These are phyloP conservation scores for Grigorovia yakushimaensis DNA, from an alignment of 805 yeast species.

Conservation along the genomic window DNA sequence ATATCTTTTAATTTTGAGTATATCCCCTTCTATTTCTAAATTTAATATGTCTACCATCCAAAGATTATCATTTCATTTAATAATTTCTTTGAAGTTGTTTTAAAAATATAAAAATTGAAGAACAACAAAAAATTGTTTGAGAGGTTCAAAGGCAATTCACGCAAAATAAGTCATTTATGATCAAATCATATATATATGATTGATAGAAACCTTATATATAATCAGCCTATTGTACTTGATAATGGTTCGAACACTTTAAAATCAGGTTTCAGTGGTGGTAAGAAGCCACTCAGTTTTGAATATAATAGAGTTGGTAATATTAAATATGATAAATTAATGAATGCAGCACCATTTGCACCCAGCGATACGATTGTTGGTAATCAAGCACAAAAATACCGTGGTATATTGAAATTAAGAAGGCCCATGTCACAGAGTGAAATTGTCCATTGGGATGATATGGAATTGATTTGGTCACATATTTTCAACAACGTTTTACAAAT, in stretches of 20 bases:
- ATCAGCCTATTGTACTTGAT: constrained; percentile 71
- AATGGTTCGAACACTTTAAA: constrained; percentile 79
- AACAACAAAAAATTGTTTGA: no score
- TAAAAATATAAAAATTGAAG: no score
- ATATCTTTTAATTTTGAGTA: no score
- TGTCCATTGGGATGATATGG: constrained; percentile 80
- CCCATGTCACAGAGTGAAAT: constrained; percentile 79
- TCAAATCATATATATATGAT: neutral
- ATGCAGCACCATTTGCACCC: constrained; percentile 35
- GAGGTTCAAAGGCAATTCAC: no score
- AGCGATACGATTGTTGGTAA: constrained; percentile 68
- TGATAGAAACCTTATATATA: constrained; percentile 29
- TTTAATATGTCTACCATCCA: no score
- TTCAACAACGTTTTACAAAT: constrained; percentile 45
- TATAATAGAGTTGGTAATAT: constrained; percentile 71
- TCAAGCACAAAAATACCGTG: constrained; percentile 65
- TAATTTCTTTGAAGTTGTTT: no score
- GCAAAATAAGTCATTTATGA: no score
- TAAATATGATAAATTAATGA: constrained; percentile 76
- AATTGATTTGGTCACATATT: constrained; percentile 64
- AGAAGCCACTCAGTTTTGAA: constrained; percentile 56
- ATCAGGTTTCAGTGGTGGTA: constrained; percentile 92
- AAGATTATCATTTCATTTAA: no score
- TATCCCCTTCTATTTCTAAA: no score
- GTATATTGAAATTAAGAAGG: constrained; percentile 58